Evolutionary conservation across 805 yeast species (phyloP), one percentile per base, ranked within the genome.

Genomic region (Saccharomycopsis fibuligera): DNA sequence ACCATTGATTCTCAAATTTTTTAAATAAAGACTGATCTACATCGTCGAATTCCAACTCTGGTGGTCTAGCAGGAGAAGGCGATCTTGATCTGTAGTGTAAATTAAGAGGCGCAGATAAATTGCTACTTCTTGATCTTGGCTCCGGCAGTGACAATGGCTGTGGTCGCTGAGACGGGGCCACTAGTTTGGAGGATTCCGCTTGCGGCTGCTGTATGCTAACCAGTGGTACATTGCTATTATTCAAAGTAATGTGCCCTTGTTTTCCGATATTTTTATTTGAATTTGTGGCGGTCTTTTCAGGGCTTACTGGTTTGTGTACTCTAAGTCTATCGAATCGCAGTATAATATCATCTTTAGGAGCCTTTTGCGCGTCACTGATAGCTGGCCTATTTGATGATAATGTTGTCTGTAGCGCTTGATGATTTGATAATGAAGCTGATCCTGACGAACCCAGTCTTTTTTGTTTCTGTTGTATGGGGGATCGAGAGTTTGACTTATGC

Each of bases 21-120:
- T 33, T 17, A n/a, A 33, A 33, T 5, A 33, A 8, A 5, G 6
- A 5, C 6, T 12, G 37, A 16, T 33, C 37, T 5, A 33, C 17
- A n/a, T 9, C n/a, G 37, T 33, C 37, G 8, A 33, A 12, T 16
- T 33, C 37, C 5, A 33, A 10, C 9, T 33, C 37, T 12, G 37
- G 19, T 6, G n/a, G 9, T 8, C 42, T 22, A 12, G 30, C 24
- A 9, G 50, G 50, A 24, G 46, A 41, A 22, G 50, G 46, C 21
- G 50, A 47, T 6, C 50, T 23, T 6, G 47, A 42, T 23, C 50
- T 22, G 30, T 47, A 47, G 35, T 41, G 35, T 24, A 47, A 38
- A 19, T 30, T 38, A 9, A 45, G 21, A 5, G 49, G 49, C 21
- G 49, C 27, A 14, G 38, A 38, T 6, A 38, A 22, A 36, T 4